Evolutionary conservation across 257 asterid genomes (phyloP).

Genomic region (Perilla frutescens): DNA sequence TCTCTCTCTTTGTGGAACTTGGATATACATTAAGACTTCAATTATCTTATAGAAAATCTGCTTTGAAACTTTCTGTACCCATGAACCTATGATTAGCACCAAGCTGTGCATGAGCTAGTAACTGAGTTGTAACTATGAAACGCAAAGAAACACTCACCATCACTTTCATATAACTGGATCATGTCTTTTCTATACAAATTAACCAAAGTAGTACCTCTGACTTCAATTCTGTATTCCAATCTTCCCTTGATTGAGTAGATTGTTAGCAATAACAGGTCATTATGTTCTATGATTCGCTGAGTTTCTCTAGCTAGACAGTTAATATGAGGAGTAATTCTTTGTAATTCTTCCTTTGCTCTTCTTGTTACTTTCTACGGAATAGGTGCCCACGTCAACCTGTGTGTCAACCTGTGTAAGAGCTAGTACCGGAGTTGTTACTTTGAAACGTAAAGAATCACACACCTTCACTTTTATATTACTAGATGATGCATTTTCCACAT

Average conservation of each 20-base stretch:
- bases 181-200: neutral
- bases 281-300: neutral
- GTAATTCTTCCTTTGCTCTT: neutral
- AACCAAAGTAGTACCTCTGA: neutral
- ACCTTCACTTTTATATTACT: no score
- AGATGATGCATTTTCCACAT: no score
- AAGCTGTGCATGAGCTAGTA: neutral
- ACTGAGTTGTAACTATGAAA: neutral
- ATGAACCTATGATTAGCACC: neutral
- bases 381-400: no score
- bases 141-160: neutral
- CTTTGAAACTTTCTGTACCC: neutral
- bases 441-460: no score
- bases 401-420: no score
- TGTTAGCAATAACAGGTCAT: neutral
- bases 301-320: no score
- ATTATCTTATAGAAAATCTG: neutral
- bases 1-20: neutral
- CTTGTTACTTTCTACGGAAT: neutral
- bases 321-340: neutral
- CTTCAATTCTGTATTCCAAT: neutral
- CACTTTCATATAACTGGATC: neutral
- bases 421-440: no score
- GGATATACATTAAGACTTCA: neutral
- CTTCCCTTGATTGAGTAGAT: slow-evolving; percentile 3